Percentiles rank a stretch among this genome's conserved stretches.
These are phyloP conservation scores for Umbellularia californica DNA, from an alignment of 164 flowering plant genomes.

Conservation along the genomic window DNA sequence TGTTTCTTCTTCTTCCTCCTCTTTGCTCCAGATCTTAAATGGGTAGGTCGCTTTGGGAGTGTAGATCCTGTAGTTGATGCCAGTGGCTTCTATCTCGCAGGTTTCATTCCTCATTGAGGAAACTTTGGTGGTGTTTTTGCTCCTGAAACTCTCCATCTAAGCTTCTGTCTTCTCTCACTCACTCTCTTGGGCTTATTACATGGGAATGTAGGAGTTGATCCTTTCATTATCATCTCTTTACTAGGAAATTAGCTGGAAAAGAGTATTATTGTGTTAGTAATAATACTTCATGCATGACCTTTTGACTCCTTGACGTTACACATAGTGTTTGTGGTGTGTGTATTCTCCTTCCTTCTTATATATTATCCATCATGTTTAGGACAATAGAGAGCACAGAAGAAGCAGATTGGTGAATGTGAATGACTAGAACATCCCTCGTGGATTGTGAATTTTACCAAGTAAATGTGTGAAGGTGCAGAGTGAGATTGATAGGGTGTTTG, in stretches of 20 bases:
- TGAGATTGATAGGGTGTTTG: neutral
- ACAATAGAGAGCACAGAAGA: no score
- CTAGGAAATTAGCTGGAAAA: neutral
- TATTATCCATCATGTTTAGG: no score
- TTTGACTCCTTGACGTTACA: neutral
- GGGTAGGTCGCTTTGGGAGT: constrained; percentile 25
- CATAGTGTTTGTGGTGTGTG: no score
- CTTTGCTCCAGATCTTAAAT: constrained; percentile 32
- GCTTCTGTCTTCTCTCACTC: neutral
- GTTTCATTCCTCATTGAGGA: constrained; percentile 68
- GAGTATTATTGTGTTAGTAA: neutral
- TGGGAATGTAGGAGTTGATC: neutral
- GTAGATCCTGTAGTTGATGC: constrained; percentile 63
- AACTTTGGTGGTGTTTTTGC: constrained; percentile 6
- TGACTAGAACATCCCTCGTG: no score
- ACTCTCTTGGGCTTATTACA: neutral
- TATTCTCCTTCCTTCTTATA: no score
- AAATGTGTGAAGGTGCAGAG: no score
- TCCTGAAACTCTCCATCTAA: neutral
- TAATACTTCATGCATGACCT: neutral
- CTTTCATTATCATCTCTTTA: neutral
- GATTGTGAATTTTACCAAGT: no score
- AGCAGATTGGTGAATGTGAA: no score
- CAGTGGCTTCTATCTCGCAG: constrained; percentile 83
- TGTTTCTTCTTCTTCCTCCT: constrained; percentile 3